These are phyloP conservation scores for Penicillium polonicum DNA, from an alignment of 2,329 filamentous ascomycete species.

Conservation along the genomic window DNA sequence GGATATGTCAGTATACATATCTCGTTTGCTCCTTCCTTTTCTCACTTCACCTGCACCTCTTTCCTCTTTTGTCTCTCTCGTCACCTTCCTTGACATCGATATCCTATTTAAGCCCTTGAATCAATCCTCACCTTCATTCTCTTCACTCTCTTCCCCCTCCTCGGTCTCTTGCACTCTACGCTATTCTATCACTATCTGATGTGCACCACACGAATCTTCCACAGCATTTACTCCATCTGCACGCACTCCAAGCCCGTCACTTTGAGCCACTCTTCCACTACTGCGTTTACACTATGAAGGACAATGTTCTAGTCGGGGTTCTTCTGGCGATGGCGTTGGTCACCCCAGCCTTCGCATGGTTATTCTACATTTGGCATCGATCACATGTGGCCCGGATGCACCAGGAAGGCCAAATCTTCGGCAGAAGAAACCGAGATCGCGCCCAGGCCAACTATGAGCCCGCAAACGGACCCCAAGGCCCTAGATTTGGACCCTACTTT, in stretches of 20 bases:
- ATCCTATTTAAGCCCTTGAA: neutral
- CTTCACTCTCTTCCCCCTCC: neutral
- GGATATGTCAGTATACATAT: no score
- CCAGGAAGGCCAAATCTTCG: neutral
- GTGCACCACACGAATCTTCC: neutral
- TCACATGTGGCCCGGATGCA: slow-evolving; percentile 3
- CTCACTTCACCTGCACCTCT: neutral
- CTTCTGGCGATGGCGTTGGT: slow-evolving; percentile 10
- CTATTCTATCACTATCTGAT: neutral
- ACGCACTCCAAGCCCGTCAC: neutral
- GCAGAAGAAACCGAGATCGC: slow-evolving; percentile 6
- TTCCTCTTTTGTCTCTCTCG: neutral
- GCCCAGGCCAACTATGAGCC: neutral
- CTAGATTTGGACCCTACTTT: neutral
- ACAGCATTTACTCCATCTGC: neutral
- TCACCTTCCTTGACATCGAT: neutral
- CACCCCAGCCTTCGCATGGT: neutral
- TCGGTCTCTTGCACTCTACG: neutral
- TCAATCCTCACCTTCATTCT: neutral
- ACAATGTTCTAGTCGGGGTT: slow-evolving; percentile 16
- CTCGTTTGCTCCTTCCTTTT: neutral
- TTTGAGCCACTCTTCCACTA: neutral
- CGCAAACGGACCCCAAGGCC: neutral
- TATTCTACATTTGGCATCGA: slow-evolving; percentile 9
- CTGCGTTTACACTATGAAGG: slow-evolving; percentile 12